Base-by-base conservation (phyloP, 306 rosid species). In the Ormosia emarginata region DNA sequence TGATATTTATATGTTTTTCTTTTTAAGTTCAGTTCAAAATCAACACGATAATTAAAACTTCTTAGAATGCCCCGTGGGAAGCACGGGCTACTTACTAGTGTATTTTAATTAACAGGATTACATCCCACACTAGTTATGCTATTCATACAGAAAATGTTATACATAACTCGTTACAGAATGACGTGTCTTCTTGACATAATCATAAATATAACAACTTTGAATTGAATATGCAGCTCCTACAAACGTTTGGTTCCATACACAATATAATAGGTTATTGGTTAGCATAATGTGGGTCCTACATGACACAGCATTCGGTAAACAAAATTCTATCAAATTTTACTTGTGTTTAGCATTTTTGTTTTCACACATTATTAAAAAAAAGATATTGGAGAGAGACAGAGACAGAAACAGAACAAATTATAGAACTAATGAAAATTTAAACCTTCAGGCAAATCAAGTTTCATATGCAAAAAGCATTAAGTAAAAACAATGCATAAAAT, bases 101-200 rank as follows among this genome's bases (percentile, higher is more conserved):
- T 39, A 63, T 53, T 85, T 81, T 37, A 71, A 69, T 71, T 63
- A 11, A 36, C 47, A 32, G 53, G 68, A 76, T 33, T 72, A 61
- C 74, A 61, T 37, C 82, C 55, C 50, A 11, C 33, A 10, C 41
- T 65, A 40, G 24, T 30, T 53, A 65, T 30, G 34, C 36, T 40
- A 74, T 18, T 65, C 24, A 2, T 12, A 36, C 10, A 30, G 10
- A 30, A 39, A 40, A 52, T 53, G 34, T 2, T 3, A 40, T n/a
- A 14, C 10, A 63, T 24, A 52, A 52, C 3, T 49, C 32, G 6
- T 49, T 13, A 71, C 43, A 80, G 71, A 71, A 59, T 36, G 47
- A 58, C 24, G 24, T 34, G 5, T 70, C 55, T 52, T 53, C 4
- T 64, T 53, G 40, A 55, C 79, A 72, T 29, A 72, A 63, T 62